Conservation (phyloP, 805 yeast genomes). For the Ogataea ganodermae region DNA sequence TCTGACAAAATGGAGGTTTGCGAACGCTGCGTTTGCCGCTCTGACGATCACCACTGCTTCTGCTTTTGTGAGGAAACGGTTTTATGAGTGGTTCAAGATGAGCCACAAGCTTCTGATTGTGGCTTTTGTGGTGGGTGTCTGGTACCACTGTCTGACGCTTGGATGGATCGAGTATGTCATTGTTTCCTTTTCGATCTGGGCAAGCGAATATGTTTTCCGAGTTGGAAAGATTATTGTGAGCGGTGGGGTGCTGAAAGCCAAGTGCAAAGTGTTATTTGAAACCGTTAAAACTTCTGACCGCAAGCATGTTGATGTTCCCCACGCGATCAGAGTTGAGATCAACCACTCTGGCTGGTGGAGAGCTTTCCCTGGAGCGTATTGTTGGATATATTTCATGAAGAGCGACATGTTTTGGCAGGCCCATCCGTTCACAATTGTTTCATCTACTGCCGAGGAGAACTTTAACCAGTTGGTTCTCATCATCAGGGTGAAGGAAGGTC, state of each 20-base stretch:
- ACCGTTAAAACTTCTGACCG: constrained; percentile 8
- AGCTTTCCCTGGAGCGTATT: constrained; percentile 62
- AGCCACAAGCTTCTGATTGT: constrained; percentile 45
- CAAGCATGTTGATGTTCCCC: constrained; percentile 21
- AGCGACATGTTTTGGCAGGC: constrained; percentile 60
- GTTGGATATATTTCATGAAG: constrained; percentile 53
- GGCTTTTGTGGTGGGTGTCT: constrained; percentile 45
- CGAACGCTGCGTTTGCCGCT: constrained; percentile 39
- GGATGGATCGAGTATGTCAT: constrained; percentile 55
- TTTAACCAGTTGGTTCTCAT: constrained; percentile 45
- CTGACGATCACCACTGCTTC: constrained; percentile 31
- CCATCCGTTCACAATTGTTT: constrained; percentile 64
- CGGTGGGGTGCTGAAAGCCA: constrained; percentile 60
- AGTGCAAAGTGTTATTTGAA: constrained; percentile 38
- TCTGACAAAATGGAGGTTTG: constrained; percentile 45
- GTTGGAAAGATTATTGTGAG: constrained; percentile 53
- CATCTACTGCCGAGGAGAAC: constrained; percentile 42
- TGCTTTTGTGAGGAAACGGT: constrained; percentile 37
- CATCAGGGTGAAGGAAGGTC: constrained; percentile 55
- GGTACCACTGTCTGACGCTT: constrained; percentile 48
- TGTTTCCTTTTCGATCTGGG: constrained; percentile 67
- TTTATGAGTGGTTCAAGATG: constrained; percentile 49
- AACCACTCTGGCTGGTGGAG: constrained; percentile 57
- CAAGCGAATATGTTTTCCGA: constrained; percentile 62
- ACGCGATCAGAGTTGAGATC: constrained; percentile 51